A percentile compares a stretch with the other conserved stretches of the same genome.
These are phyloP conservation scores for Neurospora sp. DNA, from an alignment of 495 filamentous ascomycete genomes.

Conservation along the genomic window DNA sequence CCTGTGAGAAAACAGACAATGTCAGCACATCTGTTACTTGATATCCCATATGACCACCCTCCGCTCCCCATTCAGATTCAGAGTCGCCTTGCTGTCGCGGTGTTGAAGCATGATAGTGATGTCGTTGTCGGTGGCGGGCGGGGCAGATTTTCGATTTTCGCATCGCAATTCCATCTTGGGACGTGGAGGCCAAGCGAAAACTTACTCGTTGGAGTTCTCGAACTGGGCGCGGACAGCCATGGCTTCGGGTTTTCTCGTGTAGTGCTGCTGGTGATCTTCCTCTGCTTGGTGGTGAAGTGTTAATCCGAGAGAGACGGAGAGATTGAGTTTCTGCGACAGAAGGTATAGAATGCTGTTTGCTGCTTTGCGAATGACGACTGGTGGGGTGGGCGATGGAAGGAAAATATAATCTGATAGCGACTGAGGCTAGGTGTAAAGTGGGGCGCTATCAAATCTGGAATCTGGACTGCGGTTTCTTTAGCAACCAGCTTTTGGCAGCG, in stretches of 20 bases:
- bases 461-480: neutral
- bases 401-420: neutral
- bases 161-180: neutral
- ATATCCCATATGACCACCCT: neutral
- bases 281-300: constrained; percentile 5
- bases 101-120: neutral
- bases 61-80: neutral
- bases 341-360: constrained; percentile 1
- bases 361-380: constrained; percentile 7
- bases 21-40: neutral
- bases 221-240: constrained; percentile 88
- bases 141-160: neutral
- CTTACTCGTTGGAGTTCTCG: constrained; percentile 97
- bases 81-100: neutral
- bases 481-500: neutral
- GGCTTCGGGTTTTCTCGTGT: constrained; percentile 10
- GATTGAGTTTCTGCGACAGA: neutral
- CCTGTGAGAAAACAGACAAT: constrained; percentile 33
- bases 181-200: constrained; percentile 18
- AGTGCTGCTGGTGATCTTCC: neutral
- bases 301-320: constrained; percentile 2
- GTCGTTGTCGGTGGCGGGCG: neutral
- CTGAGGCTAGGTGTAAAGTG: neutral
- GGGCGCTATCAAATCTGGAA: neutral
- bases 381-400: constrained; percentile 1